Base-by-base conservation (phyloP, 1,284 basidiomycete species). In the Heterobasidion occidentale region DNA sequence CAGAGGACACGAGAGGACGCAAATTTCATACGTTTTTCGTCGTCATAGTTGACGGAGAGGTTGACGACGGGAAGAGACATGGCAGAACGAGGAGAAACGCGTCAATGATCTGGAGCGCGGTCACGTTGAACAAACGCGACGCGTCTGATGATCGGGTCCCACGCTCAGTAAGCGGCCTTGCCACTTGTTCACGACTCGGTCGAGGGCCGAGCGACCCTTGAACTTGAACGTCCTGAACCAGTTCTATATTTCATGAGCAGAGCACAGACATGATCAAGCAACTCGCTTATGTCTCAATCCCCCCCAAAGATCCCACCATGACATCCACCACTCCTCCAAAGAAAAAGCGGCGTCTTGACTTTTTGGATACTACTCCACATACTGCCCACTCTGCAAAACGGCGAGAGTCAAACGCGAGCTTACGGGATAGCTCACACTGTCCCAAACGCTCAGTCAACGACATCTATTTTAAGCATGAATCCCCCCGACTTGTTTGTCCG, bases 51-150 rank as follows among this genome's bases (percentile, higher is more conserved):
- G 55, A 84, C 69, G 51, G 71, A 64, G 45, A 80, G 67, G 56
- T 72, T 73, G 61, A 80, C 65, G 44, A 79, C 77, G 27, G 79
- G 80, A 33, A 83, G 73, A 47, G 77, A 70, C 74, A 77, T 77
- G 58, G 59, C 61, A 61, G 54, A 64, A 67, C n/a, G 64, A 66
- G 27, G 65, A 68, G 15, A 64, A 54, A 17, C 63, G 64, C 11
- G 61, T 42, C 38, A n/a, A 42, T 60, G 2, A 62, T 59, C 17
- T 60, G 64, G 1, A 62, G 63, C 15, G 61, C 9, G 47, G 52
- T 53, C n/a, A 11, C 20, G 52, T n/a, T 20, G 38, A 53, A 53
- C 19, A 45, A 17, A 20, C 52, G 36, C n/a, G 50, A 51, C 50
- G 50, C 50, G 50, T 51, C 50, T 36, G 50, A 42, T 42, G 12